A percentile compares a stretch with the other conserved stretches of the same genome.
These are phyloP conservation scores for Cicer chorassanicum DNA, from an alignment of 306 rosid genomes.

Conservation along the genomic window DNA sequence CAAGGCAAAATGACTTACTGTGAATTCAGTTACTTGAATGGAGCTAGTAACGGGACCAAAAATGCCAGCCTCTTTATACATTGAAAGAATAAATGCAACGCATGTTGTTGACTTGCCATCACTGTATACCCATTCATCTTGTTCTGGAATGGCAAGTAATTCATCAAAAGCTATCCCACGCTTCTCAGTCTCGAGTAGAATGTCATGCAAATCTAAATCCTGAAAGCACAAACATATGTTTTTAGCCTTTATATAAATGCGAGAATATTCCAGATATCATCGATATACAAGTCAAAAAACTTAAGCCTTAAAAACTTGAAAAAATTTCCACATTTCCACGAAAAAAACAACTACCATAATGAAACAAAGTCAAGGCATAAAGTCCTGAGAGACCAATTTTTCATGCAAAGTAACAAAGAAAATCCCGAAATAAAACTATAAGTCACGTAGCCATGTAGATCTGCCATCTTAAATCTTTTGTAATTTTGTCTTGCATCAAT, in stretches of 20 bases:
- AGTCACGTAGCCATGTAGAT: conserved; percentile 3
- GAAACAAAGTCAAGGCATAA: conserved; percentile 5
- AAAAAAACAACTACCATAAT: conserved; percentile 5
- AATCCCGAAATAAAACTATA: conserved; percentile 2
- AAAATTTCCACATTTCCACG: background rate
- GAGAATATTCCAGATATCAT: conserved; percentile 9
- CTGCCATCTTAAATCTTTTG: background rate
- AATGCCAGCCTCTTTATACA: conserved; percentile 95
- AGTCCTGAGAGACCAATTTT: conserved; percentile 13
- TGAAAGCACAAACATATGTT: conserved; percentile 40
- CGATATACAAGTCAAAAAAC: background rate
- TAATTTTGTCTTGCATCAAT: conserved; percentile 11
- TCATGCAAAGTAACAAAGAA: background rate
- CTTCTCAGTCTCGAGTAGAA: conserved; percentile 80
- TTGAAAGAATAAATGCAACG: conserved; percentile 86
- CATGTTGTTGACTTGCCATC: conserved; percentile 98
- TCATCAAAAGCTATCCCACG: conserved; percentile 80
- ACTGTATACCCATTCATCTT: conserved; percentile 95
- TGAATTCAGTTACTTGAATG: conserved; percentile 94
- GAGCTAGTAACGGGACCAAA: conserved; percentile 74
- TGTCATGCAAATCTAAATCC: conserved; percentile 81
- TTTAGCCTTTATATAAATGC: too few relatives aligned
- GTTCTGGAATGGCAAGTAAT: conserved; percentile 88
- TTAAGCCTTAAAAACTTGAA: background rate
- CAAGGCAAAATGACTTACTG: conserved; percentile 57